Base-by-base conservation (phyloP, 495 filamentous ascomycete species). In the Aspergillus biplanus region DNA sequence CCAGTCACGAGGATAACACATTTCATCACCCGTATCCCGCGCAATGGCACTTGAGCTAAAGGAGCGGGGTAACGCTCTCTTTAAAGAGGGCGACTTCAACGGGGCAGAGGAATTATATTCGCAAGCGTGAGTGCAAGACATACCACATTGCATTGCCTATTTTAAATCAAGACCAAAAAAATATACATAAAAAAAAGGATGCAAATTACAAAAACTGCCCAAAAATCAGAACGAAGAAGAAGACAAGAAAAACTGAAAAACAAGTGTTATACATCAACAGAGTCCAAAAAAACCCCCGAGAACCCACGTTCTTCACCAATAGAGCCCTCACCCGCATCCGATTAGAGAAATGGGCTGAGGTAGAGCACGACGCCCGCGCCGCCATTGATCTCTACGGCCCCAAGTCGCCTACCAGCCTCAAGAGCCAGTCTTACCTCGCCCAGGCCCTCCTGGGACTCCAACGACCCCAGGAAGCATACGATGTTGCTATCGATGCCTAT, bases 401-500 rank as follows among this genome's bases (percentile, higher is more conserved):
- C 4, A 77, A 80, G 64, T 87, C 86, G 67, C 78, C 72, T 3
- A 21, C 56, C 42, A 71, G 70, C 56, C 82, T 97, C 69, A 99
- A 99, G 78, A 93, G 90, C 12, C 85, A 86, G 76, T 93, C 87
- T 69, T 89, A 92, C 76, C 87, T 96, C 9, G 89, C 92, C 5
- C 89, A 95, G 72, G 92, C 92, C 5, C 88, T 96, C 64, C 83
- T 96, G 21, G 84, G 82, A 1, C 82, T 97, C 3, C 76, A 86
- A 61, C 86, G 90, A 66, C 89, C 89, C 27, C 85, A 90, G 62
- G 90, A 91, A 66, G 92, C 95, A 0, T 83, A 93, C 33, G 71
- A 83, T 5, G 85, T 87, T 37, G 92, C 92, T 5, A 78, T 89
- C 33, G 80, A 78, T 12, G 95, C 93, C 7, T 96, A 97, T 76